phyloP scores from a whole-genome alignment of 2,329 filamentous ascomycete genomes.

The Diaporthe caulivora region DNA sequence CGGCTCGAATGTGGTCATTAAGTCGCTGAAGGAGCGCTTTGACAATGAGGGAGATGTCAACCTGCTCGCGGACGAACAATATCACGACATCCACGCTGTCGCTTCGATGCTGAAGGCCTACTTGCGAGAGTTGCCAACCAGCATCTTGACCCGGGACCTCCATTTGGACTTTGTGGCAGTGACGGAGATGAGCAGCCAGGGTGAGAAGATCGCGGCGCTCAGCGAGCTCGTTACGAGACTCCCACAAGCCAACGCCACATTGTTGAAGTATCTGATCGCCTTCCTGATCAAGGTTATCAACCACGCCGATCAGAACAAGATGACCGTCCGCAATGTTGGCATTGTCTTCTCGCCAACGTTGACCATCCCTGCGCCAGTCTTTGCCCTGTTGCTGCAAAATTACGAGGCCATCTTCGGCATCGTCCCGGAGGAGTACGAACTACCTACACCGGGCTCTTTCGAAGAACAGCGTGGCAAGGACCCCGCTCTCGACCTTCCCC shows the following conservation, averaged over 20 bases:
- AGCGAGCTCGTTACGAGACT: slow-evolving; percentile 84
- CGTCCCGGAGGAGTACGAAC: slow-evolving; percentile 73
- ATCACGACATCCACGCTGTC: slow-evolving; percentile 96
- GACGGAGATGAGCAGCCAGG: slow-evolving; percentile 80
- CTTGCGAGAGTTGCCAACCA: slow-evolving; percentile 89
- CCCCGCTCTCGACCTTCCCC: slow-evolving; percentile 44
- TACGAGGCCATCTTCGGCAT: slow-evolving; percentile 87
- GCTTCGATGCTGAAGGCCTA: slow-evolving; percentile 95
- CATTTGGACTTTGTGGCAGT: slow-evolving; percentile 90
- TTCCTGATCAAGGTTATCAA: slow-evolving; percentile 95
- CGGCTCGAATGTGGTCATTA: slow-evolving; percentile 96
- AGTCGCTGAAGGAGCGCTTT: slow-evolving; percentile 90
- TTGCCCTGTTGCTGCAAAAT: slow-evolving; percentile 93
- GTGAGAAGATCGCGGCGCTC: slow-evolving; percentile 82
- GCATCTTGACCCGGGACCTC: slow-evolving; percentile 90
- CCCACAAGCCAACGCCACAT: slow-evolving; percentile 82
- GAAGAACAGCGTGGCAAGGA: slow-evolving; percentile 41
- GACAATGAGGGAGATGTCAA: slow-evolving; percentile 94
- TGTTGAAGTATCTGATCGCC: slow-evolving; percentile 86
- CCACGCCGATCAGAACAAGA: slow-evolving; percentile 92
- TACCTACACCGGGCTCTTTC: slow-evolving; percentile 60
- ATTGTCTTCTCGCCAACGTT: slow-evolving; percentile 98
- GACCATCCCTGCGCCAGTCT: slow-evolving; percentile 95
- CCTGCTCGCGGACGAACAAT: slow-evolving; percentile 83
- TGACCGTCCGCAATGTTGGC: slow-evolving; percentile 97